Evolutionary conservation across 1,284 basidiomycete species (phyloP), one percentile per base, ranked within the genome.

Genomic region (Clitocybe nebularis): DNA sequence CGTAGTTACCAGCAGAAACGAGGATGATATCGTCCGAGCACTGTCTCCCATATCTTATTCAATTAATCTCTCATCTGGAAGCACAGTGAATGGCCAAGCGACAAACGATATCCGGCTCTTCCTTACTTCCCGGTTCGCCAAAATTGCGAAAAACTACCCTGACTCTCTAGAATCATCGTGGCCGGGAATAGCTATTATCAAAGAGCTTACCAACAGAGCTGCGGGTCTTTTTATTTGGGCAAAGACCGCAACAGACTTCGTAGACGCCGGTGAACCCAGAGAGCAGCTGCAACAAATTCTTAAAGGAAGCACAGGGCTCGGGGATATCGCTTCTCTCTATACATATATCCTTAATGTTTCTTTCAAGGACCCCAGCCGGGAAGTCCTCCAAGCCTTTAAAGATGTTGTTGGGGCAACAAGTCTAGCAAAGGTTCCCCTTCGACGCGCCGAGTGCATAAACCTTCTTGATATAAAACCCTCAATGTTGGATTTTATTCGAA

Each of bases 161-260:
- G 43, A 48, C n/a, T 54, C 49, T 4, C 35, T 58, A 9, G 22
- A 19, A 3, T 21, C 37, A 1, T 41, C 46, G 11, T 59, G 56
- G 56, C 54, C 55, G 5, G 52, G 52, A 0, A 2, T 13, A 3
- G 21, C 14, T 1, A 39, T 41, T 7, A 45, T 58, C 13, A 37
- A 49, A 5, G 14, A 44, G 3, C 36, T 60, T 5, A 50, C 55
- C 4, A 28, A 1, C 4, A 33, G 45, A 14, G 57, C 61, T 14
- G 55, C 50, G 3, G 61, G 59, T 1, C 43, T 61, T 0, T 62
- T 59, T 36, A 49, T 59, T 20, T 62, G 59, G 59, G 58, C 59
- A 1, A 50, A 48, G 23, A 61, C 58, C 7, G 49, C 52, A 4
- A 37, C 52, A 0, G 43, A 52, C 7, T 58, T 60, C 26, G 26